Evolutionary conservation across 1,139 yeast genomes (phyloP).

Genomic region (Zygosaccharomyces pseudobailii): DNA sequence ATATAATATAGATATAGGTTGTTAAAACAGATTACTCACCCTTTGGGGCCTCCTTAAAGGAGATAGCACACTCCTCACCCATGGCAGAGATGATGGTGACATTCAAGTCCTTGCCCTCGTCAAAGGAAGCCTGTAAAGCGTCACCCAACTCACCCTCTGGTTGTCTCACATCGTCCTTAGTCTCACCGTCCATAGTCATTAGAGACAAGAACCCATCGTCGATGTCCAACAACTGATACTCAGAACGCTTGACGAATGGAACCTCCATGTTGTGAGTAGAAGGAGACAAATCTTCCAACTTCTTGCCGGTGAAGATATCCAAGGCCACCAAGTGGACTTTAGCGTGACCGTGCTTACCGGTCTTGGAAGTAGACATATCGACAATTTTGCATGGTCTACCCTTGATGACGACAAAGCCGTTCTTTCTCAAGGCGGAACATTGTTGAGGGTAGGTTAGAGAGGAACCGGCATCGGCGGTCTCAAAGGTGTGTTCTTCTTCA

Average conservation of each 20-base stretch:
- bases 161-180: conserved; percentile 97
- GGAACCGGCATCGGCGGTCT: conserved; percentile 98
- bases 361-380: conserved; percentile 99
- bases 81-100: conserved; percentile 96
- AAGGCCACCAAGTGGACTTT: conserved; percentile 99
- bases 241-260: conserved; percentile 93
- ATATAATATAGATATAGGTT: conserved; percentile 2
- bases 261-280: conserved; percentile 99
- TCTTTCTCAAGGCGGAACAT: conserved; percentile 99
- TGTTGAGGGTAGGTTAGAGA: conserved; percentile 98
- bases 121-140: conserved; percentile 84
- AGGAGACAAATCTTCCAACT: conserved; percentile 99
- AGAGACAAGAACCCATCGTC: conserved; percentile 97
- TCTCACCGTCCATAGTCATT: conserved; percentile 95
- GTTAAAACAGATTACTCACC: conserved; percentile 20
- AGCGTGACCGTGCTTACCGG: conserved; percentile 99
- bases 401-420: conserved; percentile 98
- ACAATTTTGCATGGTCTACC: conserved; percentile 99
- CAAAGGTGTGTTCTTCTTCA: conserved; percentile 90
- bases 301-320: conserved; percentile 98
- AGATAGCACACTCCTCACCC: conserved; percentile 99
- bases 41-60: conserved; percentile 98
- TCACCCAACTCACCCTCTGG: conserved; percentile 99
- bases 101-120: conserved; percentile 94
- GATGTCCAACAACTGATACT: conserved; percentile 94